phyloP scores from a whole-genome alignment of 2,329 filamentous ascomycete species.

The Chrysoporthe puriensis region DNA sequence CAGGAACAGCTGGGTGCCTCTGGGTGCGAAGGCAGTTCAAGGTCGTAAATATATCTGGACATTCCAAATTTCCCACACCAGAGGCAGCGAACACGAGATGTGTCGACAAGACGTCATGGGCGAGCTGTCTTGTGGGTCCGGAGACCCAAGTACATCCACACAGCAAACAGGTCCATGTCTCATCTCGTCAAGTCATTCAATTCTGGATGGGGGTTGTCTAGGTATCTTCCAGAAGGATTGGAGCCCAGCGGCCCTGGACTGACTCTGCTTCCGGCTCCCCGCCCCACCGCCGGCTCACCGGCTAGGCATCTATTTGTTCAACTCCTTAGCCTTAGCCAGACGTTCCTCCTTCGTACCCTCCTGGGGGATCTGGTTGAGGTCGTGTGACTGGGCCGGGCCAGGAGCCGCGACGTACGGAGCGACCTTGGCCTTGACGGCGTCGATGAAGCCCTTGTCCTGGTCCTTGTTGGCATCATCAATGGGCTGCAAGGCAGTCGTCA shows the following conservation, averaged over 20 bases:
- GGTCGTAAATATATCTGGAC: no score
- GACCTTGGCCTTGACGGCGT: conserved; percentile 50
- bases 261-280: background rate
- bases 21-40: no score
- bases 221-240: background rate
- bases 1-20: no score
- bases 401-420: conserved; percentile 58
- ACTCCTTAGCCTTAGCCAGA: conserved; percentile 62
- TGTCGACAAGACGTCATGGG: background rate
- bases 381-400: conserved; percentile 59
- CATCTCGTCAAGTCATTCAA: background rate
- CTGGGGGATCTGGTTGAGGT: conserved; percentile 52
- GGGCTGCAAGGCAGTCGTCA: conserved; percentile 30
- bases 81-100: no score
- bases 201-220: background rate
- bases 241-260: background rate
- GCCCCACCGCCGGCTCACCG: background rate
- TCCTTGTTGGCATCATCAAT: conserved; percentile 44
- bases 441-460: conserved; percentile 41
- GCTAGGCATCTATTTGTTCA: conserved; percentile 54
- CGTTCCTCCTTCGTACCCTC: conserved; percentile 73
- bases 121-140: background rate
- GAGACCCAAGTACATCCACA: background rate
- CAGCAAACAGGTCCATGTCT: conserved; percentile 3
- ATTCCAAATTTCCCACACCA: no score